Base-by-base conservation (phyloP, 805 yeast genomes). In the Nakazawaea peltata region DNA sequence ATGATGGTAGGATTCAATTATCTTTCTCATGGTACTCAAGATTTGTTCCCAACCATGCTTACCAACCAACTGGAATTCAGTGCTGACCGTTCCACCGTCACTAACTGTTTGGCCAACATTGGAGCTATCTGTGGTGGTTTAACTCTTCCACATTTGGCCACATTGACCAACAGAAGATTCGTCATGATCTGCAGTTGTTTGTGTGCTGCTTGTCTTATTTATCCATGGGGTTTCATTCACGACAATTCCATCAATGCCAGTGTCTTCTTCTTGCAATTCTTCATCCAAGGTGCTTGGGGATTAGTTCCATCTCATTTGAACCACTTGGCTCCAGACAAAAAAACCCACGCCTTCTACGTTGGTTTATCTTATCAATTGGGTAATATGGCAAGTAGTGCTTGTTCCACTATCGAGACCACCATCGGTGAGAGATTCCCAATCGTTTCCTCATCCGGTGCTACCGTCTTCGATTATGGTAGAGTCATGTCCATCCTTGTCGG, bases 211-310 rank as follows among this genome's bases (percentile, higher is more conserved):
- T 74, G 75, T 2, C 53, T 76, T 45, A 65, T 76, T 36, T 77
- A 77, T 46, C 83, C 83, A 42, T 71, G 77, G 74, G 77, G 74
- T 1, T 72, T 65, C 55, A 49, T 71, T 47, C 39, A 57, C 32
- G 53, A 53, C 23, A 37, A 56, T 11, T 65, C 74, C 12, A 65
- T 71, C 39, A 69, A 69, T 44, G 79, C 77, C 0, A 77, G 77
- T 41, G 80, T 58, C 1, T 75, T 76, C 51, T 74, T 71, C 56
- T 52, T 76, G 41, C 82, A 75, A 48, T 71, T 71, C 47, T 71
- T 69, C 42, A 81, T 77, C 36, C 81, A 74, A 57, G 83, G 83
- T 47, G 75, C 77, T 19, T 77, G 81, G 78, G 83, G 82, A 45
- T 76, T 76, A 26, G 63, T 71, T 36, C 83, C 83, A 35, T 63